These are phyloP conservation scores for Fagopyrum tataricum DNA, from an alignment of 148 eudicot genomes.

Conservation along the genomic window DNA sequence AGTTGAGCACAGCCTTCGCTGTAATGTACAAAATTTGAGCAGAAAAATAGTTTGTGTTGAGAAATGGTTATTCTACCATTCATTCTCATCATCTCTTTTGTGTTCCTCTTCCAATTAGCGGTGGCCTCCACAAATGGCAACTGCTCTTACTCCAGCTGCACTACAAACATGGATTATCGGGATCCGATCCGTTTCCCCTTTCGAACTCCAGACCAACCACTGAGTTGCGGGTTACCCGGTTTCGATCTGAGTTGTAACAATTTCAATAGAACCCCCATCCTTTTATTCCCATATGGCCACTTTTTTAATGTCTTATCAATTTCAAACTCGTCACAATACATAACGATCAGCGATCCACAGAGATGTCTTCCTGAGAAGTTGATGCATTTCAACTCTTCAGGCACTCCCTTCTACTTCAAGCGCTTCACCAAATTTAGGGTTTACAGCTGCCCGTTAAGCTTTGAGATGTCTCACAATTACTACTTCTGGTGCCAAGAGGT, in stretches of 20 bases:
- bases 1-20: too few relatives aligned
- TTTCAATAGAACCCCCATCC: background rate
- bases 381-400: background rate
- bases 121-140: background rate
- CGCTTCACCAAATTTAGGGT: background rate
- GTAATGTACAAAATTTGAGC: too few relatives aligned
- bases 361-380: background rate
- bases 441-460: background rate
- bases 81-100: background rate
- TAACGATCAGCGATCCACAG: background rate
- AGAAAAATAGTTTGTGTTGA: too few relatives aligned
- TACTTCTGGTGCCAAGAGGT: background rate
- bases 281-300: background rate
- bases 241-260: background rate
- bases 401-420: background rate
- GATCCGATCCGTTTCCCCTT: background rate
- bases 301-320: background rate
- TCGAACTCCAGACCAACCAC: background rate
- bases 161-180: background rate
- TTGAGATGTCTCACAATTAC: background rate
- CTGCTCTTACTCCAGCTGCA: background rate
- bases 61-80: too few relatives aligned
- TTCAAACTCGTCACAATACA: background rate
- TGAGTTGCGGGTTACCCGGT: background rate
- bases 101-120: background rate